Percentiles rank a stretch among this genome's conserved stretches.
phyloP scores from a whole-genome alignment of 2,329 filamentous ascomycete genomes.

The Atkinsonella texensis region DNA sequence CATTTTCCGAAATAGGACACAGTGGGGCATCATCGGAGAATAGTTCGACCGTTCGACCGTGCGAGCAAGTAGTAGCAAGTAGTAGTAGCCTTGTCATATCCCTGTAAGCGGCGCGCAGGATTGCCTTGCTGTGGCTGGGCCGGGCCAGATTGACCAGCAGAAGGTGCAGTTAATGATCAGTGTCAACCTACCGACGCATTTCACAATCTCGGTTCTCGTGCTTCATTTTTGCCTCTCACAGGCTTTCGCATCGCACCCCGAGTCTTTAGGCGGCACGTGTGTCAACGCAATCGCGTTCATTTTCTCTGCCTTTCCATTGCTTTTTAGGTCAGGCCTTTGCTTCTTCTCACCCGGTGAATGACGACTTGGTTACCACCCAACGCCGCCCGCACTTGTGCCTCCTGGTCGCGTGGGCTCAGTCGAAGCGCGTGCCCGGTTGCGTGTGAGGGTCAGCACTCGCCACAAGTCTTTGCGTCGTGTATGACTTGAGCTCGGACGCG shows the following conservation, averaged over 20 bases:
- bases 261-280: conserved; percentile 3
- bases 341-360: conserved; percentile 37
- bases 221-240: conserved; percentile 4
- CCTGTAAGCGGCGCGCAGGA: neutral
- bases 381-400: conserved; percentile 2
- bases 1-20: neutral
- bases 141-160: neutral
- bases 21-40: neutral
- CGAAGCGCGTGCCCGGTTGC: conserved; percentile 13
- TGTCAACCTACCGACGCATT: conserved; percentile 4
- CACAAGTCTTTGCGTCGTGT: conserved; percentile 12
- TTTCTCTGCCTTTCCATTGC: neutral
- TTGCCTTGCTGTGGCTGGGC: neutral
- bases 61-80: neutral
- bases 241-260: conserved; percentile 1
- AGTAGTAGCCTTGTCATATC: neutral
- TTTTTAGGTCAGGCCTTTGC: neutral
- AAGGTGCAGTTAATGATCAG: conserved; percentile 3
- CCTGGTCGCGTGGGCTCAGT: conserved; percentile 29
- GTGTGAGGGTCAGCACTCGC: conserved; percentile 4
- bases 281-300: conserved; percentile 9
- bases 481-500: conserved; percentile 17
- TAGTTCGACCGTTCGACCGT: neutral
- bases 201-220: conserved; percentile 3
- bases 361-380: neutral